These are phyloP conservation scores for Phytophthora podocarpi DNA, from an alignment of 352 stramenopile genomes.

Conservation along the genomic window DNA sequence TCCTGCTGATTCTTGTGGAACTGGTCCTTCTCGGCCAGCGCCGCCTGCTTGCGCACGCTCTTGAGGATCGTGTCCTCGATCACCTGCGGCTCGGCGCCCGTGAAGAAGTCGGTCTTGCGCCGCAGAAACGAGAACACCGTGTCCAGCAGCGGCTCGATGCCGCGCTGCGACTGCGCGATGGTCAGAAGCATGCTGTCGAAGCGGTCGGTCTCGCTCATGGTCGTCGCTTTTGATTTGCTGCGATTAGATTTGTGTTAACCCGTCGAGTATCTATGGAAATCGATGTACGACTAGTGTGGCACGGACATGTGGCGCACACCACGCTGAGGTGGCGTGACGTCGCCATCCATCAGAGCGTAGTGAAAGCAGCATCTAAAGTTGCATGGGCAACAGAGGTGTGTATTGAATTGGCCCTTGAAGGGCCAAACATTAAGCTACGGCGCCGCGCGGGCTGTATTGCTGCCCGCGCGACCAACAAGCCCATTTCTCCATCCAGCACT, in stretches of 20 bases:
- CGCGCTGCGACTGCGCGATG: conserved; percentile 95
- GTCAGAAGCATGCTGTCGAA: conserved; percentile 97
- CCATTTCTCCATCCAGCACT: conserved; percentile 26
- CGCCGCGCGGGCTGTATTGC: background rate
- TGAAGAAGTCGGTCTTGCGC: conserved; percentile 99
- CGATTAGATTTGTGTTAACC: background rate
- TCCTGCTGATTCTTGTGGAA: conserved; percentile 80
- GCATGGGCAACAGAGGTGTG: conserved; percentile 33
- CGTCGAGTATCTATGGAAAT: conserved; percentile 14
- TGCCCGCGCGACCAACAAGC: background rate
- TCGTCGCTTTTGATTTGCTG: conserved; percentile 13
- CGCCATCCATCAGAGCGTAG: too few species aligned
- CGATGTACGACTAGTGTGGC: conserved; percentile 1
- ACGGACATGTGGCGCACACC: too few species aligned
- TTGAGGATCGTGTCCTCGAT: conserved; percentile 89
- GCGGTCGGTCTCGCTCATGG: conserved; percentile 75
- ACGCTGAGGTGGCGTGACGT: too few species aligned
- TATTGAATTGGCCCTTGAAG: conserved; percentile 33
- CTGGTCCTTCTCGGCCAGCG: conserved; percentile 83
- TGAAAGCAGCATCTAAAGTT: background rate
- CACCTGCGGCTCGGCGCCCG: conserved; percentile 79
- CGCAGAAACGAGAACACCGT: conserved; percentile 98
- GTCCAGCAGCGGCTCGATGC: conserved; percentile 98
- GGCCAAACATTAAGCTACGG: conserved; percentile 31
- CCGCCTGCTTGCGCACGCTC: conserved; percentile 92